Conservation (phyloP, 2,329 filamentous ascomycete species). For the Penicillium italicum region DNA sequence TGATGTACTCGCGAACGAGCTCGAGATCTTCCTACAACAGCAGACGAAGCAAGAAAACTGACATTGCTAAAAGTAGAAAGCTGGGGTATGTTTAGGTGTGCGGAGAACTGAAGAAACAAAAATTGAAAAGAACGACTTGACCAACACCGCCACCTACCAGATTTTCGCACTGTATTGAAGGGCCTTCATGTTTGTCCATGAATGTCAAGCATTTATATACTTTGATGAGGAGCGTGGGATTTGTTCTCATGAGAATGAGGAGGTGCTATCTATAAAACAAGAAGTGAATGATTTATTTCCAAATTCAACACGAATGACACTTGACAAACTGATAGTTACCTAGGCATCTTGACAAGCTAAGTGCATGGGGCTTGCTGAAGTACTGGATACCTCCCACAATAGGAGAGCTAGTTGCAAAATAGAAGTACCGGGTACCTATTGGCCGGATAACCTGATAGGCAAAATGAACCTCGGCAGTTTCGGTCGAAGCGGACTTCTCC, state of each 20-base stretch:
- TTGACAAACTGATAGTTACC: background rate
- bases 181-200: no score
- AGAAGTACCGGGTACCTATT: conserved; percentile 13
- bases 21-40: background rate
- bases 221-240: background rate
- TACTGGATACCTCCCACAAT: conserved; percentile 1
- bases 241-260: background rate
- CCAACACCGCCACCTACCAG: no score
- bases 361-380: background rate
- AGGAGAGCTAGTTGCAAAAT: rapidly evolving
- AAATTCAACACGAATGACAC: background rate
- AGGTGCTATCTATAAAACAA: background rate
- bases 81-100: no score
- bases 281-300: background rate
- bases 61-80: background rate
- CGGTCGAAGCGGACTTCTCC: conserved; percentile 19
- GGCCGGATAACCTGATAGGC: conserved; percentile 7
- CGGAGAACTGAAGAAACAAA: no score
- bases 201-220: background rate
- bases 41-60: background rate
- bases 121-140: no score
- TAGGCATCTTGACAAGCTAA: conserved; percentile 10
- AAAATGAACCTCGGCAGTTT: conserved; percentile 25
- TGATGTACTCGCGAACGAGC: background rate
- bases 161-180: no score